Conservation (phyloP, 1,284 basidiomycete species). For the Melampsora americana region DNA sequence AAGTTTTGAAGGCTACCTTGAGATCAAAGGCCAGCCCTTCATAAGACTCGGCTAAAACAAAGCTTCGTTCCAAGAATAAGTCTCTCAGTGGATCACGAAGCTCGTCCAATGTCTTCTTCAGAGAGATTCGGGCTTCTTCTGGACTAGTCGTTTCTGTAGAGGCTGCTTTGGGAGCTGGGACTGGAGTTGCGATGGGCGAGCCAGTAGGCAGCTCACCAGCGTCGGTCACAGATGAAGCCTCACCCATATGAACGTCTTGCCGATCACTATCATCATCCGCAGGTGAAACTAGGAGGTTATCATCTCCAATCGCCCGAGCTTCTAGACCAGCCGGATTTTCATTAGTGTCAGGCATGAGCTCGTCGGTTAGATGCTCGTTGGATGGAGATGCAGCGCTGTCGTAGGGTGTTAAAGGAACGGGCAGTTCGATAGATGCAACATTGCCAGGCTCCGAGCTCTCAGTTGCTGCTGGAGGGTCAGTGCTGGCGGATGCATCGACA, state of each 20-base stretch:
- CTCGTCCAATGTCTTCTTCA: slow-evolving; percentile 60
- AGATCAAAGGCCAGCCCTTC: slow-evolving; percentile 85
- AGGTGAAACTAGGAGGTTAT: slow-evolving; percentile 2
- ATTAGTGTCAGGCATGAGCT: background rate
- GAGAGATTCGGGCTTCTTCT: slow-evolving; percentile 60
- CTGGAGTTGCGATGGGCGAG: slow-evolving; percentile 45
- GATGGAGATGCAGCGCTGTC: background rate
- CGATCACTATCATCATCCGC: slow-evolving; percentile 49
- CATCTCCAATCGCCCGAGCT: slow-evolving; percentile 14
- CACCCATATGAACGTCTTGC: slow-evolving; percentile 13
- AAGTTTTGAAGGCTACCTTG: slow-evolving; percentile 68
- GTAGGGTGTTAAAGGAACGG: background rate
- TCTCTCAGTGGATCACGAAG: slow-evolving; percentile 67
- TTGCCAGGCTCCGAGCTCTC: background rate
- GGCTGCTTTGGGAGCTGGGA: slow-evolving; percentile 47
- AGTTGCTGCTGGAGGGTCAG: slow-evolving; percentile 8
- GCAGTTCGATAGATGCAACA: background rate
- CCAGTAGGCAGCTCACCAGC: background rate
- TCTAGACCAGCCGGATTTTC: slow-evolving; percentile 6
- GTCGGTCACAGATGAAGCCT: background rate
- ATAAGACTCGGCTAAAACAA: slow-evolving; percentile 79
- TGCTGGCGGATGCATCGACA: slow-evolving; percentile 37
- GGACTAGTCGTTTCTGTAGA: slow-evolving; percentile 46
- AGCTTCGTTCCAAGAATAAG: slow-evolving; percentile 66
- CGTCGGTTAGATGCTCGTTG: background rate